These are phyloP conservation scores for Lentinula raphanica DNA, from an alignment of 768 basidiomycete genomes.

Conservation along the genomic window DNA sequence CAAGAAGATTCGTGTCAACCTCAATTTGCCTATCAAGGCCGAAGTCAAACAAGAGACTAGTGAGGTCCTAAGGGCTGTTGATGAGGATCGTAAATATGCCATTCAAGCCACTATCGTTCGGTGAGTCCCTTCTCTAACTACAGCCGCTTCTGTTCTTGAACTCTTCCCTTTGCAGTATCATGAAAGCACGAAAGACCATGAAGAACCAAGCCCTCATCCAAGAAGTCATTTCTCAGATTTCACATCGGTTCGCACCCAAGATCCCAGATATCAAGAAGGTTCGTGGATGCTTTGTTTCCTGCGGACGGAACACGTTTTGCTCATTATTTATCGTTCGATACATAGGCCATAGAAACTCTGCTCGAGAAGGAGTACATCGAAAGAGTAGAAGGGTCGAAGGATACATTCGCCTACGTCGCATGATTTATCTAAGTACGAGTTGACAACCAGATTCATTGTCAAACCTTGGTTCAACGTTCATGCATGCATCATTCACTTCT, in stretches of 20 bases:
- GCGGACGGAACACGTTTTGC: too few relatives aligned
- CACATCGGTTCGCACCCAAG: conserved; percentile 85
- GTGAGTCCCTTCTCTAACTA: conserved; percentile 22
- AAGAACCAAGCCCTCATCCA: conserved; percentile 88
- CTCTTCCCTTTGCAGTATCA: conserved; percentile 50
- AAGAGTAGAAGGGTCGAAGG: conserved; percentile 85
- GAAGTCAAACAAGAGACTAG: conserved; percentile 88
- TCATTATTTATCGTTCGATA: conserved; percentile 14
- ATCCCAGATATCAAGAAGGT: conserved; percentile 97
- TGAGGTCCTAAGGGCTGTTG: conserved; percentile 90
- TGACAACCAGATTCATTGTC: conserved; percentile 4
- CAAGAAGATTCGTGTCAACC: conserved; percentile 88
- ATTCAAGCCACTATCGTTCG: conserved; percentile 94
- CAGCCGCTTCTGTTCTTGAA: not conserved
- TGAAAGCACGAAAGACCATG: conserved; percentile 94
- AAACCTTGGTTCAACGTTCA: too few relatives aligned
- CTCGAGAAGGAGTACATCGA: conserved; percentile 98
- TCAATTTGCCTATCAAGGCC: conserved; percentile 90
- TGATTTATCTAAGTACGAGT: conserved; percentile 25
- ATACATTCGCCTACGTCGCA: conserved; percentile 79
- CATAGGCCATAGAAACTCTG: conserved; percentile 81
- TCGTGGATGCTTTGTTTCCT: too few relatives aligned
- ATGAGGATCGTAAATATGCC: conserved; percentile 95
- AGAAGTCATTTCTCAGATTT: conserved; percentile 87
- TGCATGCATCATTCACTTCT: too few relatives aligned